phyloP scores from a whole-genome alignment of 495 filamentous ascomycete genomes.

The Penicillium herquei region DNA sequence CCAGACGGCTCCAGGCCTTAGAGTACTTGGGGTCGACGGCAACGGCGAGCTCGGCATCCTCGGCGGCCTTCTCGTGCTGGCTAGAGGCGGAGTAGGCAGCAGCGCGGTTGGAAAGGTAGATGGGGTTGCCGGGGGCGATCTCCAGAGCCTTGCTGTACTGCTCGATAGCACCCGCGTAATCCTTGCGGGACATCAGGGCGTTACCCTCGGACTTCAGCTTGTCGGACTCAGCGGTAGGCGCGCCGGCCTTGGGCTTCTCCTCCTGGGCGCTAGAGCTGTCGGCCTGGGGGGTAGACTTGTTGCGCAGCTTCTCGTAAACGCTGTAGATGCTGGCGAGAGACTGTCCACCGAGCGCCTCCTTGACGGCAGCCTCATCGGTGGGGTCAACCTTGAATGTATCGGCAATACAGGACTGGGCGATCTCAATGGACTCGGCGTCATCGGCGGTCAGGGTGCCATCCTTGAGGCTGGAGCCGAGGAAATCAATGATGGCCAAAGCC shows the following conservation, averaged over 20 bases:
- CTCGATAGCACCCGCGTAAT: conserved; percentile 78
- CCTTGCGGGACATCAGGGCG: conserved; percentile 87
- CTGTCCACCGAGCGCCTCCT: conserved; percentile 76
- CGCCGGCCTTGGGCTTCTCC: conserved; percentile 32
- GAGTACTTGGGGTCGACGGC: conserved; percentile 87
- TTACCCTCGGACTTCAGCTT: conserved; percentile 89
- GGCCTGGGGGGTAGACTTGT: conserved; percentile 50
- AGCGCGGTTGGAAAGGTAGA: conserved; percentile 96
- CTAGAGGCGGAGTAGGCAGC: conserved; percentile 79
- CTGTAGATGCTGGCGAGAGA: conserved; percentile 86
- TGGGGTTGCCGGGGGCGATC: conserved; percentile 80
- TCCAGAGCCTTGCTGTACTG: conserved; percentile 81
- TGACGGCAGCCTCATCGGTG: conserved; percentile 65
- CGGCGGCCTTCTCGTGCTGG: conserved; percentile 77
- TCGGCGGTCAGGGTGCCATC: conserved; percentile 86
- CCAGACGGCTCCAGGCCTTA: conserved; percentile 92
- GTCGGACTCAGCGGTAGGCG: conserved; percentile 70
- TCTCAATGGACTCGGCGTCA: conserved; percentile 87
- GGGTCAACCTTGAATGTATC: conserved; percentile 95
- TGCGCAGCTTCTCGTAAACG: conserved; percentile 93
- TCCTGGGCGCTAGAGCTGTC: conserved; percentile 18
- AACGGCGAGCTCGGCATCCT: conserved; percentile 86
- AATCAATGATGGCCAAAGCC: conserved; percentile 95
- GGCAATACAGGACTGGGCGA: conserved; percentile 88
- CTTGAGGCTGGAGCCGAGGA: conserved; percentile 77